phyloP scores from a whole-genome alignment of 345 rosid species.

The Psidium friedrichsthalianum region DNA sequence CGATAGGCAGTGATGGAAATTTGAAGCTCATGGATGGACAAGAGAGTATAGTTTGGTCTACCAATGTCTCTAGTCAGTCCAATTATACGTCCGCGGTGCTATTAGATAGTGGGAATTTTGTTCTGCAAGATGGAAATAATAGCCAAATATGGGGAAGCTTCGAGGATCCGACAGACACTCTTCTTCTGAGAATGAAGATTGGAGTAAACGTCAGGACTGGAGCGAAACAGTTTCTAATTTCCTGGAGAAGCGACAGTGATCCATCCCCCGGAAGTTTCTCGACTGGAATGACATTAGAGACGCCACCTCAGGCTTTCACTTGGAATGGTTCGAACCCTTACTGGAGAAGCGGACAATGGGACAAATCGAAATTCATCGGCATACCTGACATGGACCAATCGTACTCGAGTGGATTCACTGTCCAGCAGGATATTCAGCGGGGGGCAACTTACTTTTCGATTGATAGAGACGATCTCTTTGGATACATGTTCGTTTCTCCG shows the following conservation, averaged over 20 bases:
- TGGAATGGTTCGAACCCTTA: background rate
- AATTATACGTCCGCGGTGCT: constrained; percentile 2
- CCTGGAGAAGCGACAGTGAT: constrained; percentile 17
- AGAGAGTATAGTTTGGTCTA: constrained; percentile 10
- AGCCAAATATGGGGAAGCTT: constrained; percentile 21
- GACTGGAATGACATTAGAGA: background rate
- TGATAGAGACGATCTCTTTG: background rate
- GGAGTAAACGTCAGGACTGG: constrained; percentile 11
- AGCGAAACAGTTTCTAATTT: background rate
- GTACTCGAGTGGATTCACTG: background rate
- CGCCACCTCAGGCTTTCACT: background rate
- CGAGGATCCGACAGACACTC: constrained; percentile 25
- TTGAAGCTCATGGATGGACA: constrained; percentile 8
- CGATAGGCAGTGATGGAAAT: constrained; percentile 6
- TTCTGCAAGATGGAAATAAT: background rate
- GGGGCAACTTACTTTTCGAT: background rate
- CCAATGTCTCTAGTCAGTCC: background rate
- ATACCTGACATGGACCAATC: background rate
- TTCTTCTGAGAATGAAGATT: constrained; percentile 20
- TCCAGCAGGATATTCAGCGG: background rate
- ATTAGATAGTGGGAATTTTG: constrained; percentile 23
- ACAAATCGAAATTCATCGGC: constrained; percentile 1
- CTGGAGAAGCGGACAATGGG: constrained; percentile 5
- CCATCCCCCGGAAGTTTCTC: constrained; percentile 12
- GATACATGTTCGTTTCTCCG: constrained; percentile 2